Percentiles rank a stretch among this genome's conserved stretches.
phyloP scores from a whole-genome alignment of 805 yeast species.

The Yamadazyma sp. region DNA sequence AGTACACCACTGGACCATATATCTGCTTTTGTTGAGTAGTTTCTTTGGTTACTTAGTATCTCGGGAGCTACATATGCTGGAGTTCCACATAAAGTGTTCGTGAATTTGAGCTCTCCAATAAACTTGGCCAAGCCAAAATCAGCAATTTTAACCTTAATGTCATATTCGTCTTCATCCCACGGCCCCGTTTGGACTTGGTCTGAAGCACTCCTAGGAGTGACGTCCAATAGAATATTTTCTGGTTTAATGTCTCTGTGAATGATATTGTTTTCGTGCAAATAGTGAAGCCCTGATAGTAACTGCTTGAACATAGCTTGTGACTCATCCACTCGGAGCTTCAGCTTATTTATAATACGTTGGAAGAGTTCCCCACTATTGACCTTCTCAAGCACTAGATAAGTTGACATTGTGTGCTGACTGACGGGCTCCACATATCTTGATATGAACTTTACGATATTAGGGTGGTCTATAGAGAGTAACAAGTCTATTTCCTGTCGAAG shows the following conservation, averaged over 20 bases:
- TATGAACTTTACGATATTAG: constrained; percentile 66
- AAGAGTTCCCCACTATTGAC: constrained; percentile 75
- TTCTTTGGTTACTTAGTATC: constrained; percentile 53
- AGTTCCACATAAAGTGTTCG: constrained; percentile 80
- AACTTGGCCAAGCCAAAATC: constrained; percentile 76
- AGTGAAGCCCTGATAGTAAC: constrained; percentile 37
- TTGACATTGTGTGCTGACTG: constrained; percentile 50
- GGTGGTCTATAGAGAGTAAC: constrained; percentile 63
- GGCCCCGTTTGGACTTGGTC: constrained; percentile 45
- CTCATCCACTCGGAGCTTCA: constrained; percentile 59
- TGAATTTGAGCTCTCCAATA: constrained; percentile 70
- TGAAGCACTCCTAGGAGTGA: constrained; percentile 40
- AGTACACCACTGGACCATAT: constrained; percentile 83
- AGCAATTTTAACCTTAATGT: constrained; percentile 71
- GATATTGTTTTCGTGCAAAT: constrained; percentile 40
- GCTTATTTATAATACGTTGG: constrained; percentile 67
- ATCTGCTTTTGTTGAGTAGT: constrained; percentile 71
- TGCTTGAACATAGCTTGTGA: constrained; percentile 57
- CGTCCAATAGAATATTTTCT: constrained; percentile 47
- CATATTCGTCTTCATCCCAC: constrained; percentile 60
- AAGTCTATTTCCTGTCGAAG: constrained; percentile 69
- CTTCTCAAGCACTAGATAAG: constrained; percentile 69
- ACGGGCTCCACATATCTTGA: constrained; percentile 56
- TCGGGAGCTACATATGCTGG: constrained; percentile 90
- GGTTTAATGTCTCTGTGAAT: constrained; percentile 49